phyloP scores from a whole-genome alignment of 2,329 filamentous ascomycete genomes.

The Huntiella omanensis region DNA sequence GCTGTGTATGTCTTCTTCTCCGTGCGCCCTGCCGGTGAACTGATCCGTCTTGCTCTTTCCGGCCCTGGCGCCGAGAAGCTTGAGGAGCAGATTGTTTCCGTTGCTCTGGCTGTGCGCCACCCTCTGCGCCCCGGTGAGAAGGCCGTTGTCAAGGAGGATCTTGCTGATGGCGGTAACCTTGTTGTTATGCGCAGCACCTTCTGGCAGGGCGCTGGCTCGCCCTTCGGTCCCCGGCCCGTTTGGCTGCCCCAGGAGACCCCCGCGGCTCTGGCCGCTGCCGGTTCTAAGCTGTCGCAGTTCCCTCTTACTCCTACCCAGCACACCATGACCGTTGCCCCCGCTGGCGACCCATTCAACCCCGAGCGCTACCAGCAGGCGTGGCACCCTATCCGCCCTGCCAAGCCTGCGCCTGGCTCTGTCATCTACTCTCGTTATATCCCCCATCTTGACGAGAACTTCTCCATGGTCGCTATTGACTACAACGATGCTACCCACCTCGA shows the following conservation, averaged over 20 bases:
- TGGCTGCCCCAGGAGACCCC: constrained; percentile 35
- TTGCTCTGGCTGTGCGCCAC: constrained; percentile 31
- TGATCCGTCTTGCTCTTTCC: constrained; percentile 27
- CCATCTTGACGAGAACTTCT: constrained; percentile 57
- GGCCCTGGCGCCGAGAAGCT: constrained; percentile 21
- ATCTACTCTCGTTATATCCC: constrained; percentile 67
- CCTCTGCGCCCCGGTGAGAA: constrained; percentile 21
- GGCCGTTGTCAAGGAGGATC: constrained; percentile 11
- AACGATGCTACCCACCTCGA: constrained; percentile 41
- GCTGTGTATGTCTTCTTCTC: constrained; percentile 34
- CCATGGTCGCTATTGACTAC: constrained; percentile 56
- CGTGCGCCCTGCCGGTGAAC: constrained; percentile 27
- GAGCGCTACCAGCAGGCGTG: constrained; percentile 32
- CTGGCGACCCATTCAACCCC: constrained; percentile 24
- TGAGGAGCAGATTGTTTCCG: constrained; percentile 24
- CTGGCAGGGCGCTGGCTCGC: constrained; percentile 53
- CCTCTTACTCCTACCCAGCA: constrained; percentile 31
- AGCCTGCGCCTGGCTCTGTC: constrained; percentile 49
- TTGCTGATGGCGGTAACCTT: constrained; percentile 17
- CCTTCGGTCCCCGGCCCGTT: constrained; percentile 42
- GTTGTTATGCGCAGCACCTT: constrained; percentile 35
- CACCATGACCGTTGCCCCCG: constrained; percentile 21
- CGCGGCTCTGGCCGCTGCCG: constrained; percentile 17
- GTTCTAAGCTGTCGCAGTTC: constrained; percentile 24
- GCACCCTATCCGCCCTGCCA: constrained; percentile 53